phyloP scores from a whole-genome alignment of 148 eudicot genomes.

The Amaranthus palmeri region DNA sequence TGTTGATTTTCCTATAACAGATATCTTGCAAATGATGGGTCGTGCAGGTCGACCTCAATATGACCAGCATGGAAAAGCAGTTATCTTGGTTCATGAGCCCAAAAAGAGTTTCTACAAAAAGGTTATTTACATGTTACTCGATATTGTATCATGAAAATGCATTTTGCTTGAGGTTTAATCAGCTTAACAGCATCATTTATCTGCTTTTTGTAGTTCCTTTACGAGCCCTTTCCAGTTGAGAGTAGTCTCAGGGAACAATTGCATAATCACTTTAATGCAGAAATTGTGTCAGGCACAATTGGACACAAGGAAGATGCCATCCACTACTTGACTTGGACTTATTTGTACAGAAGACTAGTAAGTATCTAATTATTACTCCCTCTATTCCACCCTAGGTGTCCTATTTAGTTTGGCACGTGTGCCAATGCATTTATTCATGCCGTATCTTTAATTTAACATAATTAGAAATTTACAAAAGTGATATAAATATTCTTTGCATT shows the following conservation, averaged over 20 bases:
- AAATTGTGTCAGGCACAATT: constrained; percentile 90
- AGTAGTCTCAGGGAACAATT: constrained; percentile 93
- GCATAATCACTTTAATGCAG: constrained; percentile 95
- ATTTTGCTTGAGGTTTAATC: background rate
- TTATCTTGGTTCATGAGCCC: constrained; percentile 96
- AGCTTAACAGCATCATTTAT: constrained; percentile 14
- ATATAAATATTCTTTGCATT: too few relatives aligned
- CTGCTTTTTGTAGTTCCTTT: constrained; percentile 62
- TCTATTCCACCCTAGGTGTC: background rate
- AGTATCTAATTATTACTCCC: constrained; percentile 4
- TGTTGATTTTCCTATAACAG: constrained; percentile 97
- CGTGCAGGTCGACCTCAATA: constrained; percentile 97
- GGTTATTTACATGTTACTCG: constrained; percentile 30
- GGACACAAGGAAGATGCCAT: constrained; percentile 88
- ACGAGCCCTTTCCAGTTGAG: constrained; percentile 98
- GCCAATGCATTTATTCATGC: too few relatives aligned
- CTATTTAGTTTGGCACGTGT: too few relatives aligned
- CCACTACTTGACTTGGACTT: constrained; percentile 96
- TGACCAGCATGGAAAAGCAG: constrained; percentile 98
- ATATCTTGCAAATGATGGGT: constrained; percentile 99
- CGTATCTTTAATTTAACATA: too few relatives aligned
- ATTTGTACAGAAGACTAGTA: constrained; percentile 90
- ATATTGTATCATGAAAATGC: background rate
- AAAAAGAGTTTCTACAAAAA: constrained; percentile 96
- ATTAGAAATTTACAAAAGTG: too few relatives aligned